Percentiles rank a stretch among this genome's conserved stretches.
These are phyloP conservation scores for Sarocladium kiliense DNA, from an alignment of 2,329 filamentous ascomycete genomes.

Conservation along the genomic window DNA sequence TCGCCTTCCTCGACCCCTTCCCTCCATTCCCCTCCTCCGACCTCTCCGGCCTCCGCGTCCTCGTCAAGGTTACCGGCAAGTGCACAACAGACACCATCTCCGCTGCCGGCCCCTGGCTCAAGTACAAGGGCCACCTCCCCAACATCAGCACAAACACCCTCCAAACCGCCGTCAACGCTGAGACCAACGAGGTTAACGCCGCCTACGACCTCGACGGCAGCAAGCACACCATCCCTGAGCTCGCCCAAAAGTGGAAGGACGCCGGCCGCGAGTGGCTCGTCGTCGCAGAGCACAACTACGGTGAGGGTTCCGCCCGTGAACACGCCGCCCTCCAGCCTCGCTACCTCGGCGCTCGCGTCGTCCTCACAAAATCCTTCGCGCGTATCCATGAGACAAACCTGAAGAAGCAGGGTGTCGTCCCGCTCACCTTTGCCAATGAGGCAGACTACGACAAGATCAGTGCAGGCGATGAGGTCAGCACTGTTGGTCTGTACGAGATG, in stretches of 20 bases:
- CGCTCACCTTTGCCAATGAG: constrained; percentile 84
- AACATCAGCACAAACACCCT: constrained; percentile 98
- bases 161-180: constrained; percentile 88
- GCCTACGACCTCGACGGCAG: constrained; percentile 83
- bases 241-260: constrained; percentile 78
- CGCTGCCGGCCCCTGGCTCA: constrained; percentile 92
- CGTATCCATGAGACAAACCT: constrained; percentile 94
- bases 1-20: constrained; percentile 90
- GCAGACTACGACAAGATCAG: constrained; percentile 79
- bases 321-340: constrained; percentile 86
- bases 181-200: constrained; percentile 86
- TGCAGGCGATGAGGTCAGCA: constrained; percentile 78
- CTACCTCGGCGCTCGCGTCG: constrained; percentile 81
- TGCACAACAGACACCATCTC: constrained; percentile 99
- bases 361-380: constrained; percentile 82
- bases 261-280: constrained; percentile 80
- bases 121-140: constrained; percentile 97
- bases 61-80: constrained; percentile 95
- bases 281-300: constrained; percentile 96
- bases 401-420: constrained; percentile 96
- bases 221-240: constrained; percentile 74
- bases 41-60: constrained; percentile 71
- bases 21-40: constrained; percentile 73
- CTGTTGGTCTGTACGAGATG: constrained; percentile 79
- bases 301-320: constrained; percentile 83